A percentile compares a stretch with the other conserved stretches of the same genome.
Conservation (phyloP, 257 asterid genomes). For the Nicotiana paniculata region DNA sequence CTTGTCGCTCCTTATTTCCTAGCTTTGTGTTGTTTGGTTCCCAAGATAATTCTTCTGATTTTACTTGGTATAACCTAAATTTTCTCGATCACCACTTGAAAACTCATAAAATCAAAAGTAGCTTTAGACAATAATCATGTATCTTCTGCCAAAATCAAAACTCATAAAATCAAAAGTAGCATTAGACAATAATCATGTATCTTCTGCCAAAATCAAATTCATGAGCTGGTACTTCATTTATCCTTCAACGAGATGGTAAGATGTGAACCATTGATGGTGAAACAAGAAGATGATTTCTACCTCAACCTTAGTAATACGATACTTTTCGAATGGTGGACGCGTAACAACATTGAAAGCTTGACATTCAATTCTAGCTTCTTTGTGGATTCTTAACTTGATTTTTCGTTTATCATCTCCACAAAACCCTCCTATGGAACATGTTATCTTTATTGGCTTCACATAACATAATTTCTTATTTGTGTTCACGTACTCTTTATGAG, state of each 20-base stretch:
- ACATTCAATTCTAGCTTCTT: conserved; percentile 60
- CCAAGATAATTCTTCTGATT: neutral
- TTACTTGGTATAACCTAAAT: neutral
- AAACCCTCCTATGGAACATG: conserved; percentile 53
- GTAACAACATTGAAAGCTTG: conserved; percentile 30
- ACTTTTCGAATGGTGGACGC: neutral
- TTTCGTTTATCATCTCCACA: conserved; percentile 53
- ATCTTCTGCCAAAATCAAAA: neutral
- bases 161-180: neutral
- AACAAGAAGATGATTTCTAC: neutral
- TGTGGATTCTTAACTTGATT: conserved; percentile 44
- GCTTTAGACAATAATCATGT: neutral
- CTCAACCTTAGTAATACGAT: neutral
- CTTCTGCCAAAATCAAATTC: neutral
- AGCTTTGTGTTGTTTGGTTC: neutral
- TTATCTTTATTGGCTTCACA: conserved; percentile 53
- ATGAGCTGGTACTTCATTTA: neutral
- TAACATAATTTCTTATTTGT: conserved; percentile 50
- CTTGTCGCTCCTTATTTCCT: neutral
- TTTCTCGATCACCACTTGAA: neutral
- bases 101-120: neutral
- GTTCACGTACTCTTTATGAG: conserved; percentile 51
- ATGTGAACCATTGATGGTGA: neutral
- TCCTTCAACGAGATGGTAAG: neutral
- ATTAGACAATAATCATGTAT: neutral